Percentiles rank a stretch among this genome's conserved stretches.
phyloP scores from a whole-genome alignment of 2,329 filamentous ascomycete species.

The Sporothrix inflata region DNA sequence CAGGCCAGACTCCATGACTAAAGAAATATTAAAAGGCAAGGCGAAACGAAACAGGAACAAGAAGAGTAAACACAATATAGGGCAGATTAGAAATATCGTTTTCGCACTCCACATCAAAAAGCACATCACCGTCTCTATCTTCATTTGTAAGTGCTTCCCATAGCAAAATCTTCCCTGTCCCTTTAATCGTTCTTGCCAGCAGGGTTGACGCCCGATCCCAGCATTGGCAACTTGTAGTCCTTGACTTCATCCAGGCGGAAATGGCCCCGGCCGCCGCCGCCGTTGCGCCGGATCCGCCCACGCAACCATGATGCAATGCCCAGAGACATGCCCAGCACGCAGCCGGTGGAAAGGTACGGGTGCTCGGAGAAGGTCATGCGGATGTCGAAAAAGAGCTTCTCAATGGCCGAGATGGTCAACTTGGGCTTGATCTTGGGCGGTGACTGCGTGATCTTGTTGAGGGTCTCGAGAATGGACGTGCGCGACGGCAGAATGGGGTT shows the following conservation, averaged over 20 bases:
- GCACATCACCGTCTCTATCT: background rate
- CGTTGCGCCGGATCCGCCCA: slow-evolving; percentile 57
- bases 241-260: slow-evolving; percentile 62
- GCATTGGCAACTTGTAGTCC: slow-evolving; percentile 66
- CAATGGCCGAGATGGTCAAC: slow-evolving; percentile 72
- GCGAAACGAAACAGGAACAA: background rate
- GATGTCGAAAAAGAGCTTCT: slow-evolving; percentile 72
- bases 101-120: background rate
- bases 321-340: slow-evolving; percentile 60
- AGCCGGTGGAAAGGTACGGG: slow-evolving; percentile 60
- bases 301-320: slow-evolving; percentile 58
- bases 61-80: background rate
- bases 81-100: background rate
- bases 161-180: background rate
- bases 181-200: slow-evolving; percentile 57
- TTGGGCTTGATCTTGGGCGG: slow-evolving; percentile 75
- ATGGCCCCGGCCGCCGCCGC: slow-evolving; percentile 50
- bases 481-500: slow-evolving; percentile 88
- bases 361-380: slow-evolving; percentile 62
- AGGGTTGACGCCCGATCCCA: slow-evolving; percentile 49
- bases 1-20: slow-evolving; percentile 16
- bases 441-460: slow-evolving; percentile 69
- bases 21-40: background rate
- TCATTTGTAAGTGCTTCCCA: background rate
- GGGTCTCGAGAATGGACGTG: slow-evolving; percentile 86